Percentiles rank a stretch among this genome's conserved stretches.
Evolutionary conservation across 495 filamentous ascomycete genomes (phyloP).

Genomic region (Glonium stellatum): DNA sequence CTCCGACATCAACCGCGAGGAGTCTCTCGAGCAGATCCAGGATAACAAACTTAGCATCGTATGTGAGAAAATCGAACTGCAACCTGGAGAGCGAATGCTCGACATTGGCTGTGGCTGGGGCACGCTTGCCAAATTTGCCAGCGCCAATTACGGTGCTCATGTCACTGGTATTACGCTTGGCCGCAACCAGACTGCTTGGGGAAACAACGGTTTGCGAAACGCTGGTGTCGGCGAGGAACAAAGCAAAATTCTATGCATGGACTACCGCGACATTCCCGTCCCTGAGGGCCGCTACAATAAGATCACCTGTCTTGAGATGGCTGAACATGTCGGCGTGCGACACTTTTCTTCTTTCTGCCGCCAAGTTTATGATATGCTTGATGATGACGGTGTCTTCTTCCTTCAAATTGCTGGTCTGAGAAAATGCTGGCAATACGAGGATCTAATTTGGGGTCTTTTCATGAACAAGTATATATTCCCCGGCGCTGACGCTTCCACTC

Average conservation of each 20-base stretch:
- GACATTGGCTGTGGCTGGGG: slow-evolving; percentile 89
- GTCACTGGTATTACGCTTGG: slow-evolving; percentile 76
- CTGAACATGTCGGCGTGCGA: slow-evolving; percentile 79
- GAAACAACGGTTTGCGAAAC: slow-evolving; percentile 64
- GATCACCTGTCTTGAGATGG: slow-evolving; percentile 87
- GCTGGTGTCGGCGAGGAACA: slow-evolving; percentile 63
- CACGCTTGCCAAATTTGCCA: slow-evolving; percentile 73
- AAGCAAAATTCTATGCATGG: slow-evolving; percentile 71
- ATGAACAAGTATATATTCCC: slow-evolving; percentile 94
- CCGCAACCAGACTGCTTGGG: slow-evolving; percentile 79
- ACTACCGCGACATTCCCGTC: slow-evolving; percentile 75
- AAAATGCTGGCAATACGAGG: slow-evolving; percentile 83
- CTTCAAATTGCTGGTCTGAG: slow-evolving; percentile 77
- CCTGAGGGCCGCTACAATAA: slow-evolving; percentile 66
- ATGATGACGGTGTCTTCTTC: slow-evolving; percentile 79
- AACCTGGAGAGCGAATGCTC: slow-evolving; percentile 64
- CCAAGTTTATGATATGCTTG: slow-evolving; percentile 77
- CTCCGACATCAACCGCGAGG: slow-evolving; percentile 65
- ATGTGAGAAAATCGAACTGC: slow-evolving; percentile 74
- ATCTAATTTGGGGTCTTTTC: slow-evolving; percentile 79
- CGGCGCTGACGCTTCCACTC: slow-evolving; percentile 77
- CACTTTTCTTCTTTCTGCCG: slow-evolving; percentile 60
- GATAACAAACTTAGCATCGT: slow-evolving; percentile 84
- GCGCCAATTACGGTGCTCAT: slow-evolving; percentile 67
- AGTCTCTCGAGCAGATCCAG: slow-evolving; percentile 76